These are phyloP conservation scores for Phaeosphaeria sp. DNA, from an alignment of 2,329 filamentous ascomycete genomes.

Conservation along the genomic window DNA sequence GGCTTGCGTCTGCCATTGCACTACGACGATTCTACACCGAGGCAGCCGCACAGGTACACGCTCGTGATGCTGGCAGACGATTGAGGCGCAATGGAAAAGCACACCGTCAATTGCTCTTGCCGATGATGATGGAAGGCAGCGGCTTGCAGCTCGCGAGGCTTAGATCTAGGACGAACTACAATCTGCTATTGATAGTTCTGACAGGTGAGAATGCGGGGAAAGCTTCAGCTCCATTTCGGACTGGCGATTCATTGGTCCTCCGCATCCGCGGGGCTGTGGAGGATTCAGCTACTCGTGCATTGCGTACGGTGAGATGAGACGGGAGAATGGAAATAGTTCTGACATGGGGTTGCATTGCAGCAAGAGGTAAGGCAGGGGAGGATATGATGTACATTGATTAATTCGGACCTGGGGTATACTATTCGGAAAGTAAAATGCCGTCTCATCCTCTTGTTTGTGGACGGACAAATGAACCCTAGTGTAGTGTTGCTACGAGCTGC, in stretches of 20 bases:
- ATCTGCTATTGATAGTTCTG: not conserved
- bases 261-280: not conserved
- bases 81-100: conserved; percentile 2
- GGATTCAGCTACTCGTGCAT: not conserved
- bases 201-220: not conserved
- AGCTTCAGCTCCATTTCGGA: not conserved
- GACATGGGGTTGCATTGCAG: not conserved
- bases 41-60: too few species aligned
- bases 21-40: conserved; percentile 22
- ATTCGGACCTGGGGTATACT: conserved; percentile 8
- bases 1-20: conserved; percentile 33
- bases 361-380: not conserved
- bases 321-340: not conserved
- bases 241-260: not conserved
- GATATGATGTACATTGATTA: not conserved
- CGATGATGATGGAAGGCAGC: not conserved
- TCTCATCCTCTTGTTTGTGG: not conserved
- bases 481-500: not conserved
- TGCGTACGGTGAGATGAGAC: not conserved
- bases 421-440: not conserved
- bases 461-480: not conserved
- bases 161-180: not conserved
- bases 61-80: not conserved
- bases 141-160: not conserved
- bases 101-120: not conserved